These are phyloP conservation scores for Phtheirospermum japonicum DNA, from an alignment of 257 asterid genomes.

Conservation along the genomic window DNA sequence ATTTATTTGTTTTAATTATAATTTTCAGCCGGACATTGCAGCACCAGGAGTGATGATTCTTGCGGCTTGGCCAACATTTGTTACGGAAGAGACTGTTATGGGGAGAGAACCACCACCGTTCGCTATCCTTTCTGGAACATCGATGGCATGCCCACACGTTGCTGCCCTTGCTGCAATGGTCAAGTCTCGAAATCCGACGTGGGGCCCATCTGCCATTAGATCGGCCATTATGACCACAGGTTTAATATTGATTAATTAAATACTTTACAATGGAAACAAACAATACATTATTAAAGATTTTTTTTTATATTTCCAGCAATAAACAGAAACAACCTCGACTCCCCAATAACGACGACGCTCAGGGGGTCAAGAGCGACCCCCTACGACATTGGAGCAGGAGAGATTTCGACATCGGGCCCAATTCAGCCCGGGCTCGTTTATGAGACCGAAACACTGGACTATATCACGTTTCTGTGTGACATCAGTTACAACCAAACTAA, in stretches of 20 bases:
- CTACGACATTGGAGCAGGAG: slow-evolving; percentile 51
- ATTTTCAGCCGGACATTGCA: slow-evolving; percentile 56
- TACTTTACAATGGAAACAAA: too few relatives aligned
- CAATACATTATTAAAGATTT: too few relatives aligned
- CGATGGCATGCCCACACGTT: slow-evolving; percentile 61
- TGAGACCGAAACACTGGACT: slow-evolving; percentile 44
- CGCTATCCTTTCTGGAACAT: slow-evolving; percentile 48
- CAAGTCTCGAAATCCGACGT: slow-evolving; percentile 44
- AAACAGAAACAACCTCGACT: slow-evolving; percentile 35
- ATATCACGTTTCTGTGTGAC: slow-evolving; percentile 45
- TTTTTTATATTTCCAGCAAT: slow-evolving; percentile 27
- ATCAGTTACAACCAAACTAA: slow-evolving; percentile 33
- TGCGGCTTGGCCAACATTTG: slow-evolving; percentile 40
- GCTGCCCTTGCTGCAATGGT: slow-evolving; percentile 52
- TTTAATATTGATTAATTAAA: too few relatives aligned
- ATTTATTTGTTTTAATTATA: too few relatives aligned
- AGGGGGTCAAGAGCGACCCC: slow-evolving; percentile 46
- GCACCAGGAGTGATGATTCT: not conserved
- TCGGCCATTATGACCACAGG: slow-evolving; percentile 64
- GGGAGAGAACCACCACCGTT: slow-evolving; percentile 31
- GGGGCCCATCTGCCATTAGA: slow-evolving; percentile 48
- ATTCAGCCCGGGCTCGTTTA: slow-evolving; percentile 55
- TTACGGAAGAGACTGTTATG: slow-evolving; percentile 1
- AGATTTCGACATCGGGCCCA: slow-evolving; percentile 33
- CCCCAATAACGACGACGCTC: too few relatives aligned